Percentiles rank a stretch among this genome's conserved stretches.
Evolutionary conservation across 805 yeast species (phyloP).

Genomic region (Lipomyces mesembrius): DNA sequence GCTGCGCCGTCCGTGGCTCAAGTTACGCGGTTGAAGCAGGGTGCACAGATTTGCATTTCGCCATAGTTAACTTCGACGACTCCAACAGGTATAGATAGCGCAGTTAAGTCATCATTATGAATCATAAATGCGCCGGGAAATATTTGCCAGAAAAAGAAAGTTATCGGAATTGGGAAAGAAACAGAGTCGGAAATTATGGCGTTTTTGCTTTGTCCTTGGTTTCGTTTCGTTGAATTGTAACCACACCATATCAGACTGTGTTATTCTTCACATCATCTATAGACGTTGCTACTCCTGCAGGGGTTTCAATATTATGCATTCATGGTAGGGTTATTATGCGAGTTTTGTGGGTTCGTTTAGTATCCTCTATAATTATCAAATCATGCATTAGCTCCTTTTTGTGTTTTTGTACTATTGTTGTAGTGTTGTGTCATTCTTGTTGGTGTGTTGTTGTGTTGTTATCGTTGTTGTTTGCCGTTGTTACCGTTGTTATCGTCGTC

Average conservation of each 20-base stretch:
- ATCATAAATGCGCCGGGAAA: neutral
- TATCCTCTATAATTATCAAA: neutral
- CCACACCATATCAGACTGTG: neutral
- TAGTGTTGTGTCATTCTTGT: no score
- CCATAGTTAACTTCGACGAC: constrained; percentile 47
- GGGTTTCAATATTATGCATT: neutral
- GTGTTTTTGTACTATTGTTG: neutral
- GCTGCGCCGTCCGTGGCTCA: constrained; percentile 47
- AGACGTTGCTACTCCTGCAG: neutral
- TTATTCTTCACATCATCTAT: neutral
- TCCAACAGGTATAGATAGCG: neutral
- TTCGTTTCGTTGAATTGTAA: neutral
- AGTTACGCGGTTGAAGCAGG: constrained; percentile 62
- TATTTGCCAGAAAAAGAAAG: neutral
- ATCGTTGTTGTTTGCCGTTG: neutral
- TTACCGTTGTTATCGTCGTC: neutral
- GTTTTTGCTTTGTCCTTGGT: constrained; percentile 1
- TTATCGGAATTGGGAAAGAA: neutral
- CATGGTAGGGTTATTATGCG: neutral
- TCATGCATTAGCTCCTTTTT: constrained; percentile 1
- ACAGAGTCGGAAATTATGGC: neutral
- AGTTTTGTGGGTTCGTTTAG: neutral
- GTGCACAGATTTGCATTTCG: constrained; percentile 75
- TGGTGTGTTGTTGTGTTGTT: neutral
- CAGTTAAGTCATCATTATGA: neutral